Percentiles rank a stretch among this genome's conserved stretches.
Evolutionary conservation across 768 basidiomycete genomes (phyloP).

Genomic region (Lentinula sp.): DNA sequence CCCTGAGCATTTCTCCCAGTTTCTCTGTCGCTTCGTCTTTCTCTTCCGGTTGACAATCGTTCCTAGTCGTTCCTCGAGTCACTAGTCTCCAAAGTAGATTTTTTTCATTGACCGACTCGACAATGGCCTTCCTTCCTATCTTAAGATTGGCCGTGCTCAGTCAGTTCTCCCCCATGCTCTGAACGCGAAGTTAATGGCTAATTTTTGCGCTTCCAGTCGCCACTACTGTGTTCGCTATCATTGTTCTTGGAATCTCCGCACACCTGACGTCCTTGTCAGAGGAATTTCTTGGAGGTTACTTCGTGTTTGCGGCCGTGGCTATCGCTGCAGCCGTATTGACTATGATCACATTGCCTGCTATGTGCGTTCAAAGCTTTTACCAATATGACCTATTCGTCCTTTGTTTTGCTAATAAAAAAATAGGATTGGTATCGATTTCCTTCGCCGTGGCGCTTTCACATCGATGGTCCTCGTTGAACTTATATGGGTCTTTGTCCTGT

Average conservation of each 20-base stretch:
- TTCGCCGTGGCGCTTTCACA: constrained; percentile 8
- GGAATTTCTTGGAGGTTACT: constrained; percentile 4
- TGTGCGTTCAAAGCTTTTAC: neutral
- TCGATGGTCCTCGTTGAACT: constrained; percentile 9
- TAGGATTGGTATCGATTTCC: constrained; percentile 7
- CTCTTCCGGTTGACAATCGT: no score
- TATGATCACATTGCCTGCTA: constrained; percentile 5
- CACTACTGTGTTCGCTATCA: constrained; percentile 18
- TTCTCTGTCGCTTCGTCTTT: neutral
- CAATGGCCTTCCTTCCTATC: constrained; percentile 12
- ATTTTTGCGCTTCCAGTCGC: neutral
- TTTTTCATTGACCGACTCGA: neutral
- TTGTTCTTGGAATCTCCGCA: constrained; percentile 17
- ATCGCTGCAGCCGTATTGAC: constrained; percentile 8
- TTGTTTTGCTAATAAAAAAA: neutral
- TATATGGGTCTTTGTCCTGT: constrained; percentile 7
- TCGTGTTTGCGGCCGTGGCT: constrained; percentile 7
- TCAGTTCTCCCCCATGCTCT: neutral
- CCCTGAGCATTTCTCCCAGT: neutral
- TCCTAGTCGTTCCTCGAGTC: neutral
- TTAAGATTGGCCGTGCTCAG: constrained; percentile 11
- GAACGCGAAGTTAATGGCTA: neutral
- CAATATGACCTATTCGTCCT: neutral
- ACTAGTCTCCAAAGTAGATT: neutral
- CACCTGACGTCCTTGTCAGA: constrained; percentile 6